Conservation (phyloP, 2,329 filamentous ascomycete genomes). For the Alternaria triticimaculans region DNA sequence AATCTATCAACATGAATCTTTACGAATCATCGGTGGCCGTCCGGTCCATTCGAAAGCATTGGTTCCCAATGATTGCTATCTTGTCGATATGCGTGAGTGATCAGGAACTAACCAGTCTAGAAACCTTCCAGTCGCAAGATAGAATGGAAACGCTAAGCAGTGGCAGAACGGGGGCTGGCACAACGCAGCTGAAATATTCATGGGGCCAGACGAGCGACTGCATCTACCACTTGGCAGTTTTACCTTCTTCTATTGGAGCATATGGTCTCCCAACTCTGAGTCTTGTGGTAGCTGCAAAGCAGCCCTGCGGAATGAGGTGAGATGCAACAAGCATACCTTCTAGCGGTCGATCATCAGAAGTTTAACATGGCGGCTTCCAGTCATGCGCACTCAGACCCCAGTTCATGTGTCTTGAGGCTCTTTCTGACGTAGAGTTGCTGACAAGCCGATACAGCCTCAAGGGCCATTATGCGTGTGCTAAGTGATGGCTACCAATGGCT, state of each 20-base stretch:
- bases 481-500: not conserved
- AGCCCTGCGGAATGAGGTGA: conserved; percentile 12
- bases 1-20: conserved; percentile 36
- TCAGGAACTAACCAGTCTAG: not conserved
- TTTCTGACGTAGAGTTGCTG: conserved; percentile 17
- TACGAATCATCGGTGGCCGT: not conserved
- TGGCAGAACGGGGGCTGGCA: conserved; percentile 77
- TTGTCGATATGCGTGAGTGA: not conserved
- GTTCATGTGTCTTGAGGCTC: not conserved
- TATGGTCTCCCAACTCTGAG: not conserved
- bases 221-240: not conserved
- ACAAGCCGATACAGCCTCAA: conserved; percentile 16
- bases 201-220: not conserved
- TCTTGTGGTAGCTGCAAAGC: conserved; percentile 1
- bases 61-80: not conserved
- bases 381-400: not conserved
- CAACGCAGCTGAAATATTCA: not conserved
- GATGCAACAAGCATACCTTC: conserved; percentile 25
- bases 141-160: conserved; percentile 89
- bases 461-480: not conserved
- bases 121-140: conserved; percentile 66
- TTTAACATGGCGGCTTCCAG: conserved; percentile 21
- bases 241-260: not conserved
- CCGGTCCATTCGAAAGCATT: not conserved
- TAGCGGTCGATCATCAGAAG: conserved; percentile 29